phyloP scores from a whole-genome alignment of 345 rosid genomes.

The Reutealis trisperma region DNA sequence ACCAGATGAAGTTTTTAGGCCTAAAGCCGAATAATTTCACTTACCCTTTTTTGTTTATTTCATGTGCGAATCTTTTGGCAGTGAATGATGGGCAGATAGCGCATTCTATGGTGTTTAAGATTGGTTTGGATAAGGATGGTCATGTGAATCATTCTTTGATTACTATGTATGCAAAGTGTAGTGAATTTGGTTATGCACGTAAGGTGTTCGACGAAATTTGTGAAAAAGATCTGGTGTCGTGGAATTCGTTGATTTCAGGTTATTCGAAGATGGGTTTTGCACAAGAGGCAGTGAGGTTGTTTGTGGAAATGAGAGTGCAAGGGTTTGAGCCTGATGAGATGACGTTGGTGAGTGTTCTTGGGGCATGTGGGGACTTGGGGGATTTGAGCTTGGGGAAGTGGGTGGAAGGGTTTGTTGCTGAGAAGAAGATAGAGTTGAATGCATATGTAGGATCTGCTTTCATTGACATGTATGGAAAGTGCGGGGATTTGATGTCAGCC shows the following conservation, averaged over 20 bases:
- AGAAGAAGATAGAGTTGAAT: slow-evolving; percentile 49
- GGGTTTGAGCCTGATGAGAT: slow-evolving; percentile 73
- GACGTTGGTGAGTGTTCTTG: slow-evolving; percentile 77
- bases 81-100: slow-evolving; percentile 48
- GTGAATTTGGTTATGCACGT: slow-evolving; percentile 42
- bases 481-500: slow-evolving; percentile 70
- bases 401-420: slow-evolving; percentile 50
- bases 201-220: slow-evolving; percentile 74
- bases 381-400: slow-evolving; percentile 67
- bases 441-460: slow-evolving; percentile 63
- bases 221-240: slow-evolving; percentile 64
- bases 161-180: slow-evolving; percentile 54
- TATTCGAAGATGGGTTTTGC: slow-evolving; percentile 67
- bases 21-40: slow-evolving; percentile 70
- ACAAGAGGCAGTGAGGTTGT: slow-evolving; percentile 58
- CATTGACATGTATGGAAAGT: slow-evolving; percentile 79
- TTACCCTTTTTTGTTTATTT: slow-evolving; percentile 65
- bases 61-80: slow-evolving; percentile 58
- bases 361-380: slow-evolving; percentile 69
- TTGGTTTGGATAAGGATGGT: slow-evolving; percentile 55
- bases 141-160: slow-evolving; percentile 71
- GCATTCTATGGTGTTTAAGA: slow-evolving; percentile 57
- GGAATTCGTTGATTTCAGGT: slow-evolving; percentile 95
- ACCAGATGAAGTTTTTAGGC: slow-evolving; percentile 55
- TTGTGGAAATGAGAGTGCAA: slow-evolving; percentile 57